Percentiles rank a stretch among this genome's conserved stretches.
phyloP scores from a whole-genome alignment of 1,284 basidiomycete genomes.

The Moniliella sp. region DNA sequence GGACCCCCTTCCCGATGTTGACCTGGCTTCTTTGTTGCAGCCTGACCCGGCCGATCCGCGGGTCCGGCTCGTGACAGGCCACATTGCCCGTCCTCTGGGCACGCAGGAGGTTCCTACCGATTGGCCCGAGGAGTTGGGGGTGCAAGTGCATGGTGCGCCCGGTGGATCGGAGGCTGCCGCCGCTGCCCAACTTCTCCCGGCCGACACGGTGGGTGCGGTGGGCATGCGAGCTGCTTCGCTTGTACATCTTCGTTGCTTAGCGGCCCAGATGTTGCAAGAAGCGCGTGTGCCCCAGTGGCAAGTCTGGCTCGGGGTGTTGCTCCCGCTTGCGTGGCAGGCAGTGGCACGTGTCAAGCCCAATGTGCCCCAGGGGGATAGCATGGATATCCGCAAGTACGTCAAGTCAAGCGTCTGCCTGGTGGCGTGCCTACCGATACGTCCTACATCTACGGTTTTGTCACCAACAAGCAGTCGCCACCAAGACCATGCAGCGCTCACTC shows the following conservation, averaged over 20 bases:
- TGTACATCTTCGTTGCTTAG: constrained; percentile 17
- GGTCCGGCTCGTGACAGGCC: too few relatives aligned
- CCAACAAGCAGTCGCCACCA: constrained; percentile 96
- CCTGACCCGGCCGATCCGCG: too few relatives aligned
- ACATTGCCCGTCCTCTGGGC: too few relatives aligned
- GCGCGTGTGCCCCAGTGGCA: constrained; percentile 10
- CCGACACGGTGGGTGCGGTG: too few relatives aligned
- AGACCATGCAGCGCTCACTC: constrained; percentile 42
- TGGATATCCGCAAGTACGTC: constrained; percentile 81
- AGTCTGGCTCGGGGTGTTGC: constrained; percentile 20
- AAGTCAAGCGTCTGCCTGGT: constrained; percentile 95
- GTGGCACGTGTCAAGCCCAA: constrained; percentile 27
- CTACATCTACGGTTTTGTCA: constrained; percentile 52
- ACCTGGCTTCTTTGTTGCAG: too few relatives aligned
- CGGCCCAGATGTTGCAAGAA: constrained; percentile 16
- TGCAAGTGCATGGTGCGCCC: too few relatives aligned
- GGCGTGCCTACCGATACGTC: constrained; percentile 51
- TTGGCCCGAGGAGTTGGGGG: too few relatives aligned
- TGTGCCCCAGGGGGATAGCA: constrained; percentile 47
- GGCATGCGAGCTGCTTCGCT: too few relatives aligned
- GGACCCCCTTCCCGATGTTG: too few relatives aligned
- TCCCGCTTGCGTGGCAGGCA: constrained; percentile 19
- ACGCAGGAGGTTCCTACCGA: too few relatives aligned
- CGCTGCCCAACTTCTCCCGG: too few relatives aligned
- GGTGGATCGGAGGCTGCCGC: too few relatives aligned